Evolutionary conservation across 2,329 filamentous ascomycete species (phyloP).

Genomic region (Daldinia eschscholtzii): DNA sequence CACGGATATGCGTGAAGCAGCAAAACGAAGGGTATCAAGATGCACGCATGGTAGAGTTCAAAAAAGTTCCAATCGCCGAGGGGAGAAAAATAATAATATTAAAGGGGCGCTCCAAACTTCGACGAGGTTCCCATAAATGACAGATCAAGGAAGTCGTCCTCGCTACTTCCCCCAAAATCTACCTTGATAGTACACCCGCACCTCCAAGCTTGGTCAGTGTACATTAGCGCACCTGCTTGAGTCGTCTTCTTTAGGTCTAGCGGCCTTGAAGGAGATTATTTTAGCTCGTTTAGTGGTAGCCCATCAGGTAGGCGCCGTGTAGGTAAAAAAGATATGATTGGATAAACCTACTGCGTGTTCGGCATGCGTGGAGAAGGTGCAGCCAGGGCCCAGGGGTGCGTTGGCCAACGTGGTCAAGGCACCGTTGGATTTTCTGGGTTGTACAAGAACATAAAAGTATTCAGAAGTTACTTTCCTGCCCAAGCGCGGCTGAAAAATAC

Average conservation of each 20-base stretch:
- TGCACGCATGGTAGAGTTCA: constrained; percentile 40
- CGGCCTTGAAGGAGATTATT: constrained; percentile 36
- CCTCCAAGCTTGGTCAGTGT: constrained; percentile 28
- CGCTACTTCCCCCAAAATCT: constrained; percentile 27
- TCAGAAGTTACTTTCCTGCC: constrained; percentile 31
- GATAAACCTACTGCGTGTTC: constrained; percentile 15
- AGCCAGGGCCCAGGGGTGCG: constrained; percentile 24
- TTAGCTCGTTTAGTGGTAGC: constrained; percentile 41
- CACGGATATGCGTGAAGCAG: constrained; percentile 30
- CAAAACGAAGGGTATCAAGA: constrained; percentile 44
- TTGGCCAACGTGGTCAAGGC: constrained; percentile 36
- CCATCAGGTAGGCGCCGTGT: constrained; percentile 21
- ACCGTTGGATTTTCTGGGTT: constrained; percentile 25
- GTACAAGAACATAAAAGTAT: constrained; percentile 14
- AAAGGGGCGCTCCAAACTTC: constrained; percentile 41
- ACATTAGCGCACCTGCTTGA: constrained; percentile 31
- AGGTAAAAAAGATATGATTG: constrained; percentile 25
- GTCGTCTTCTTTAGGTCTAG: constrained; percentile 31
- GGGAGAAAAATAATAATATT: constrained; percentile 31
- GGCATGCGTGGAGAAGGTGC: constrained; percentile 38
- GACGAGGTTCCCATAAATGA: constrained; percentile 37
- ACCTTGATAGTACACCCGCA: constrained; percentile 20
- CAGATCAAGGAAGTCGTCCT: constrained; percentile 38
- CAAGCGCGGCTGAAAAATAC: constrained; percentile 14
- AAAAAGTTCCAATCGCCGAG: constrained; percentile 32